A percentile compares a stretch with the other conserved stretches of the same genome.
phyloP scores from a whole-genome alignment of 2,329 filamentous ascomycete species.

The Aciculosporium take region DNA sequence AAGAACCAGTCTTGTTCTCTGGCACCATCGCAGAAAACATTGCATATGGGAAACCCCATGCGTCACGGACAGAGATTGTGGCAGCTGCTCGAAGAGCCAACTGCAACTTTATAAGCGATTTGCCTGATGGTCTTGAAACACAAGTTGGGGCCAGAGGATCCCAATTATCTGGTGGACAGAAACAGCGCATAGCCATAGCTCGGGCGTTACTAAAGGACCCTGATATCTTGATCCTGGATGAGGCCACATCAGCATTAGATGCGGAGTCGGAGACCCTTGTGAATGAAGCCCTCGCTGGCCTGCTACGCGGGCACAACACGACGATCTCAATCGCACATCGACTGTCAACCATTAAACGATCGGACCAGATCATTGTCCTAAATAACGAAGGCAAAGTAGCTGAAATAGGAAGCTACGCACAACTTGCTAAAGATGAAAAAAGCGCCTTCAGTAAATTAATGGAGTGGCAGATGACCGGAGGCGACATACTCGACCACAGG shows the following conservation, averaged over 20 bases:
- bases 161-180: constrained; percentile 89
- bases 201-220: constrained; percentile 88
- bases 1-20: constrained; percentile 87
- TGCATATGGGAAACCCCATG: constrained; percentile 71
- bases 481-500: constrained; percentile 40
- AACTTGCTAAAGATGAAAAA: constrained; percentile 55
- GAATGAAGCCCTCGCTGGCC: constrained; percentile 69
- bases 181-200: constrained; percentile 94
- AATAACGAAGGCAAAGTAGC: constrained; percentile 77
- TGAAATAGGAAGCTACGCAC: constrained; percentile 71
- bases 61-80: constrained; percentile 67
- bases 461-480: constrained; percentile 96
- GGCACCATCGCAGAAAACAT: constrained; percentile 82
- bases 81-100: constrained; percentile 82
- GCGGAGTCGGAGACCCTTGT: constrained; percentile 95
- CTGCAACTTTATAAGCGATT: constrained; percentile 91
- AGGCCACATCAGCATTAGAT: constrained; percentile 89
- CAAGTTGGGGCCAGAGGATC: constrained; percentile 84
- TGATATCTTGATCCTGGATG: constrained; percentile 91
- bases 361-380: constrained; percentile 86
- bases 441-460: constrained; percentile 91
- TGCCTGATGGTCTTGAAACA: constrained; percentile 90
- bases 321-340: constrained; percentile 97
- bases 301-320: constrained; percentile 79
- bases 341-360: constrained; percentile 89